A percentile compares a stretch with the other conserved stretches of the same genome.
Evolutionary conservation across 352 stramenopile species (phyloP).

Genomic region (Globisporangium radiosum): DNA sequence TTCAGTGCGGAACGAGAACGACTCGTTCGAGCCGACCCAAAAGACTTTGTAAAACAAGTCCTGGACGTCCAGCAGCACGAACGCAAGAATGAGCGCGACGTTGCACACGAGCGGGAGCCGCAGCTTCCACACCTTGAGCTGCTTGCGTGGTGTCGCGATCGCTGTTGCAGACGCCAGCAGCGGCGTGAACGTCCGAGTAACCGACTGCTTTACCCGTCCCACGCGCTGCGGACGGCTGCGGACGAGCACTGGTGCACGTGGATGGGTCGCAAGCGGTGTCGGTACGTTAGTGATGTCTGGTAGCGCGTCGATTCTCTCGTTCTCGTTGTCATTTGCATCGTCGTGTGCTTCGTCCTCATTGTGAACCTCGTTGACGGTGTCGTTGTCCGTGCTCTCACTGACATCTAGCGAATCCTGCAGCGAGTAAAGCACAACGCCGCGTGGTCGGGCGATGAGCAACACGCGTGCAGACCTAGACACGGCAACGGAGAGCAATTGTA

Average conservation of each 20-base stretch:
- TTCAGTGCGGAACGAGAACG: constrained; percentile 15
- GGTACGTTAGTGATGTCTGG: too few relatives aligned
- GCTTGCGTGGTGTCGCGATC: constrained; percentile 9
- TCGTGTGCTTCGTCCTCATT: too few relatives aligned
- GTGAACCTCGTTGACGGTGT: too few relatives aligned
- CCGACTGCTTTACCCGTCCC: not conserved
- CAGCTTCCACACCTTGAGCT: constrained; percentile 7
- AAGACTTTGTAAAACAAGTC: constrained; percentile 24
- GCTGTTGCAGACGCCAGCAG: constrained; percentile 8
- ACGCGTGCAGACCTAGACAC: too few relatives aligned
- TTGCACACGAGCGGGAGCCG: constrained; percentile 8
- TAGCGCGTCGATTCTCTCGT: too few relatives aligned
- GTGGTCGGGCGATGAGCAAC: too few relatives aligned
- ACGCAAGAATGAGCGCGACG: constrained; percentile 1
- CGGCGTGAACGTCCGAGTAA: constrained; percentile 1
- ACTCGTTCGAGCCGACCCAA: constrained; percentile 21
- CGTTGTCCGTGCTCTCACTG: too few relatives aligned
- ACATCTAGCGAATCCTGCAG: too few relatives aligned
- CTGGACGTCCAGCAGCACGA: constrained; percentile 16
- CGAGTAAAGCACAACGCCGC: too few relatives aligned
- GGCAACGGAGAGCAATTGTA: too few relatives aligned
- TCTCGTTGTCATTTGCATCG: too few relatives aligned
- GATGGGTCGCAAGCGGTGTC: too few relatives aligned
- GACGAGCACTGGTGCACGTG: not conserved
- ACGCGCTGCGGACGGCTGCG: not conserved